These are phyloP conservation scores for Tuctoria greenei DNA, from an alignment of 176 grass and related monocot genomes.

Conservation along the genomic window DNA sequence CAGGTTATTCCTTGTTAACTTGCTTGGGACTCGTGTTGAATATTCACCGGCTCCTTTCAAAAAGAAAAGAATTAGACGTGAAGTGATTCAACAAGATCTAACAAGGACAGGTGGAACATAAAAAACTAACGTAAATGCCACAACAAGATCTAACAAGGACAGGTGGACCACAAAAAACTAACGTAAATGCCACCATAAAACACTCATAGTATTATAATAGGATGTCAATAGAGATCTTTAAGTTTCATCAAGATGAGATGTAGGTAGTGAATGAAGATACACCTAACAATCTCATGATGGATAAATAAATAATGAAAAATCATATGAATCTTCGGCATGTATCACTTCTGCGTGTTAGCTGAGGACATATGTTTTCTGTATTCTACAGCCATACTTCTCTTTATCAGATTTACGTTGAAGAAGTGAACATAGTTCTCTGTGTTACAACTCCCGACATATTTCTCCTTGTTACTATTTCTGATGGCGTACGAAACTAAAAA, in stretches of 20 bases:
- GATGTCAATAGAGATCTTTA: not conserved
- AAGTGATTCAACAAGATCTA: not conserved
- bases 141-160: slow-evolving; percentile 16
- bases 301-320: not conserved
- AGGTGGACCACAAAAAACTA: slow-evolving; percentile 3
- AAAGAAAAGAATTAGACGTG: slow-evolving; percentile 17
- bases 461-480: not conserved
- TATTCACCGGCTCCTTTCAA: not conserved
- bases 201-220: not conserved
- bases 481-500: not conserved
- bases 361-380: not conserved
- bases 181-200: not conserved
- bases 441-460: not conserved
- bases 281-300: not conserved
- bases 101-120: slow-evolving; percentile 5
- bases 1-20: slow-evolving; percentile 42
- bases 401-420: not conserved
- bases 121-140: not conserved
- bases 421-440: not conserved
- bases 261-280: not conserved
- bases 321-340: not conserved
- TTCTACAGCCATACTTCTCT: not conserved
- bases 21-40: slow-evolving; percentile 11
- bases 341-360: not conserved
- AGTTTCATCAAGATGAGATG: not conserved